phyloP scores from a whole-genome alignment of 768 basidiomycete genomes.

The Serendipita sp. region DNA sequence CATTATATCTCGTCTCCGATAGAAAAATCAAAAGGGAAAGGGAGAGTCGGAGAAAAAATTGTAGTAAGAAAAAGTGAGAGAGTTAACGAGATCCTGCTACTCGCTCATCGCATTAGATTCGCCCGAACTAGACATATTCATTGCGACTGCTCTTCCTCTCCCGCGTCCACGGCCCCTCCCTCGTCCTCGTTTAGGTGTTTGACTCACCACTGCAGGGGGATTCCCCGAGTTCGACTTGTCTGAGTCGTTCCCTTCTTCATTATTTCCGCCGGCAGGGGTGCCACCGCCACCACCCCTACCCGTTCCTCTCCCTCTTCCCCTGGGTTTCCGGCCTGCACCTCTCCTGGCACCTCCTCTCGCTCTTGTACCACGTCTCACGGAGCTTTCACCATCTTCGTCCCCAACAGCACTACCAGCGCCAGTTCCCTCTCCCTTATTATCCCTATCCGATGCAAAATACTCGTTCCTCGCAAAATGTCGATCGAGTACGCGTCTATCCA shows the following conservation, averaged over 20 bases:
- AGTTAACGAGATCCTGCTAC: not conserved
- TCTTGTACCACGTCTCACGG: not conserved
- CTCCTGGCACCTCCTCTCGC: not conserved
- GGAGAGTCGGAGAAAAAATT: too few relatives aligned
- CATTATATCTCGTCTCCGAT: too few relatives aligned
- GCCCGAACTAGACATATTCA: constrained; percentile 12
- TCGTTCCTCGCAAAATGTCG: constrained; percentile 43
- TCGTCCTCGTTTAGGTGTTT: constrained; percentile 14
- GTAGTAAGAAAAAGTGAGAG: too few relatives aligned
- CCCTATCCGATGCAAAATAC: constrained; percentile 56
- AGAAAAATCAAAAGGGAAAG: too few relatives aligned
- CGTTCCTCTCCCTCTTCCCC: too few relatives aligned
- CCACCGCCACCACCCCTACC: too few relatives aligned
- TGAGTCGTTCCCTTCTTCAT: constrained; percentile 15
- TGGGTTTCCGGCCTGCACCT: not conserved
- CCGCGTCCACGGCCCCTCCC: constrained; percentile 18
- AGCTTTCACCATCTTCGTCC: too few relatives aligned
- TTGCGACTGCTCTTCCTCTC: constrained; percentile 17
- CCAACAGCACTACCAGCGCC: not conserved
- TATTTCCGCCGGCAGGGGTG: not conserved
- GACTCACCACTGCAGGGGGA: constrained; percentile 8
- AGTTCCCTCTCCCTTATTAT: constrained; percentile 32
- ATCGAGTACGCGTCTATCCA: constrained; percentile 19
- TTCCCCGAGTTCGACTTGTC: constrained; percentile 6
- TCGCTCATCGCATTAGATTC: constrained; percentile 8